Evolutionary conservation across 805 yeast genomes (phyloP).

Genomic region (Candida nemodendra): DNA sequence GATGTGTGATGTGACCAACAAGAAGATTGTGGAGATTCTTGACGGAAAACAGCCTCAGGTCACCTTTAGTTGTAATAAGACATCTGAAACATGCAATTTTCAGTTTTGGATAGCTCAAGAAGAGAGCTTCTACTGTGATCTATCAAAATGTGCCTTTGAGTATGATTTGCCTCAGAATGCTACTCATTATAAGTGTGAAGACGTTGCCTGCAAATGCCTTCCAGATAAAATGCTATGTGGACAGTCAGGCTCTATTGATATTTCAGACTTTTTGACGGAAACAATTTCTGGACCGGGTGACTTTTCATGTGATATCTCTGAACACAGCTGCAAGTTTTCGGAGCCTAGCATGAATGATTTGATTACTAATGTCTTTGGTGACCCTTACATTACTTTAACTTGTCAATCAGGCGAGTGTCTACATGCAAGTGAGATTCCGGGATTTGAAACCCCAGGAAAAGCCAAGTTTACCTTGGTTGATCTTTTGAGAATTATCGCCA

Average conservation of each 20-base stretch:
- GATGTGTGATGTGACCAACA: conserved; percentile 92
- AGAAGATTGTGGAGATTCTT: conserved; percentile 77
- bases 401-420: conserved; percentile 90
- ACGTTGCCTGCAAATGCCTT: conserved; percentile 81
- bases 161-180: conserved; percentile 60
- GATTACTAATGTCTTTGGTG: conserved; percentile 92
- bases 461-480: conserved; percentile 44
- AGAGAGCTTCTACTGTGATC: conserved; percentile 89
- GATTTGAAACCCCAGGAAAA: conserved; percentile 68
- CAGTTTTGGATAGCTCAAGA: conserved; percentile 94
- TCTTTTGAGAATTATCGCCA: conserved; percentile 44
- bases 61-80: conserved; percentile 81
- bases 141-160: conserved; percentile 68
- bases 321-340: conserved; percentile 69
- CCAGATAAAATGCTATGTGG: conserved; percentile 96
- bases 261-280: conserved; percentile 86
- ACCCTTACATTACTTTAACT: conserved; percentile 75
- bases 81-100: conserved; percentile 69
- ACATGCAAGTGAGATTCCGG: conserved; percentile 91
- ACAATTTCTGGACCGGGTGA: conserved; percentile 93
- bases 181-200: conserved; percentile 75
- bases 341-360: conserved; percentile 97
- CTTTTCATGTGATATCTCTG: conserved; percentile 69
- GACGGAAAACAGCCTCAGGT: conserved; percentile 86
- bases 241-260: conserved; percentile 88